phyloP scores from a whole-genome alignment of 306 rosid species.

The Abrus pulchellus region DNA sequence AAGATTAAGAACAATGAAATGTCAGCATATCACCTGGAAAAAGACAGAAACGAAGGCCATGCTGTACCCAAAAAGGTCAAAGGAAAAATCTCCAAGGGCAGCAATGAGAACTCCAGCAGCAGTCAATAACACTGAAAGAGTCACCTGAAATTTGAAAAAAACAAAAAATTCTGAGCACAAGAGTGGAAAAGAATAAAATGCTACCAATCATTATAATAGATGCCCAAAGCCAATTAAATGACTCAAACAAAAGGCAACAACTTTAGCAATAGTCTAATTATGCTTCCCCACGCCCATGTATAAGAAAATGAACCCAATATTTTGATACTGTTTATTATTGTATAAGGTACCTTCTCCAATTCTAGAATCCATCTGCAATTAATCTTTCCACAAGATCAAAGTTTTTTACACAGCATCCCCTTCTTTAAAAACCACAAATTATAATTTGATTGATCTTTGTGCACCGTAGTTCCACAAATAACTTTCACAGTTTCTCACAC shows the following conservation, averaged over 20 bases:
- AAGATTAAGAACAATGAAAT: slow-evolving; percentile 27
- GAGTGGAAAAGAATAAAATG: slow-evolving; percentile 18
- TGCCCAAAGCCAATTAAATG: slow-evolving; percentile 33
- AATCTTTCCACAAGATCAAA: slow-evolving; percentile 10
- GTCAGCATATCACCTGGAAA: slow-evolving; percentile 72
- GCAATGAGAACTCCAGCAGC: slow-evolving; percentile 94
- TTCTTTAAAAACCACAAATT: slow-evolving; percentile 17
- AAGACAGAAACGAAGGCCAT: slow-evolving; percentile 94
- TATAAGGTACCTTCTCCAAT: slow-evolving; percentile 15
- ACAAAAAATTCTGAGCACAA: slow-evolving; percentile 5
- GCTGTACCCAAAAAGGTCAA: slow-evolving; percentile 90
- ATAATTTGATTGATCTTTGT: neutral
- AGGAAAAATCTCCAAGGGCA: slow-evolving; percentile 92
- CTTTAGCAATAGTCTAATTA: slow-evolving; percentile 18
- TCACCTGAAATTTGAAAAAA: slow-evolving; percentile 69
- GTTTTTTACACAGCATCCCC: neutral
- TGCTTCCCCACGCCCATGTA: slow-evolving; percentile 25
- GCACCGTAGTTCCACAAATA: neutral
- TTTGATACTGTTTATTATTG: neutral
- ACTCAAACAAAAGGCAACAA: neutral
- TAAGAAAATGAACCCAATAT: slow-evolving; percentile 19
- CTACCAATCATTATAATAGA: slow-evolving; percentile 26
- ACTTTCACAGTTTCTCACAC: neutral
- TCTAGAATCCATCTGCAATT: slow-evolving; percentile 17
- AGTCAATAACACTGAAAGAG: slow-evolving; percentile 78